Evolutionary conservation across 2,329 filamentous ascomycete genomes (phyloP), one percentile per base, ranked within the genome.

Genomic region (Stenocarpella maydis): DNA sequence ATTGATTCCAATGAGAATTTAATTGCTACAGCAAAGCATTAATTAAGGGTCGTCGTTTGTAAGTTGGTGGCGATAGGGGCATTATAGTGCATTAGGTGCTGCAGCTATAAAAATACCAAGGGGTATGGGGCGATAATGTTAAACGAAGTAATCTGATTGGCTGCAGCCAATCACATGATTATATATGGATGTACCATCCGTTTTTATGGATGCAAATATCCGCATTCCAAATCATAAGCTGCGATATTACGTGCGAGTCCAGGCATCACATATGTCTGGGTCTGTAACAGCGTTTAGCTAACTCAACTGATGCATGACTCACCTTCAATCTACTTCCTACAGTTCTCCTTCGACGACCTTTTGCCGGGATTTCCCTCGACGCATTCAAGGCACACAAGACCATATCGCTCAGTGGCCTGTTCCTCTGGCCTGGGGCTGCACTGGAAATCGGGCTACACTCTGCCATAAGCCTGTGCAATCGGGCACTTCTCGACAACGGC

Each of bases 381-480:
- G n/a, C 41, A 69, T 8, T 69, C 61, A 31, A 65, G 63, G 54
- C 67, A 65, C 15, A 60, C 60, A 45, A 66, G 52, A n/a, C 52
- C 50, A 43, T 60, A 66, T 24, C 67, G 45, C 61, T 65, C 52
- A 5, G 31, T 65, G 14, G 67, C 39, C 34, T 50, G 60, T 24
- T 49, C 39, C n/a, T 65, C 19, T n/a, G 31, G 43, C 3, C 60
- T 26, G 2, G 50, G 61, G 6, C 50, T 52, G 21, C 67, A 52
- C 9, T 55, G 60, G n/a, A 49, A 65, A 19, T 52, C 43, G 41
- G 52, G 21, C 21, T 61, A 69, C 17, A 55, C 34, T 54, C 67
- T 58, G 4, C 60, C 60, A 17, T 69, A 66, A 6, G 45, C 41
- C 34, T 60, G 43, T 2, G 50, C 61, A 0, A 69, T 49, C 4